These are phyloP conservation scores for Blumeria graminis DNA, from an alignment of 2,329 filamentous ascomycete genomes.

Conservation along the genomic window DNA sequence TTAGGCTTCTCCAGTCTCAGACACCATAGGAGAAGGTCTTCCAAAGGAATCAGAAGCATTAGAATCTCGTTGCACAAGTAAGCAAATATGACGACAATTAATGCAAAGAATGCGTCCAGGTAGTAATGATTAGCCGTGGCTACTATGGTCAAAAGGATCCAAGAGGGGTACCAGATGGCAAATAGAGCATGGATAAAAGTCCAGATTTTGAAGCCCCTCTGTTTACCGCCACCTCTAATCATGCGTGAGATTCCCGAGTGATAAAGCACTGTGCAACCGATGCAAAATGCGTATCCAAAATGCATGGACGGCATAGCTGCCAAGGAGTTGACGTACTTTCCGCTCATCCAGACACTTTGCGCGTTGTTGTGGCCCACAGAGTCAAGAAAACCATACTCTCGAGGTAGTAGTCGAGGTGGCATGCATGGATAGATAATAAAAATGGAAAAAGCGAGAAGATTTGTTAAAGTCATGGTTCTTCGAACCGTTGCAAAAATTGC, in stretches of 20 bases:
- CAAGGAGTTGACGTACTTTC: constrained; percentile 25
- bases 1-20: constrained; percentile 25
- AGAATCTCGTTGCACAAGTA: constrained; percentile 25
- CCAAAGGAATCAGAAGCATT: constrained; percentile 23
- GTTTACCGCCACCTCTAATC: constrained; percentile 18
- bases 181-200: constrained; percentile 20
- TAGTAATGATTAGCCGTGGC: constrained; percentile 31
- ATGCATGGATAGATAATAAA: constrained; percentile 28
- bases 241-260: constrained; percentile 23
- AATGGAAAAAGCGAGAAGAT: constrained; percentile 26
- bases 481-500: constrained; percentile 21
- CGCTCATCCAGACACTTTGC: constrained; percentile 25
- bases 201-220: constrained; percentile 20
- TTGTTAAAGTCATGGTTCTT: constrained; percentile 26
- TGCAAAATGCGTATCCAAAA: constrained; percentile 29
- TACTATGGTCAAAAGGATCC: constrained; percentile 25
- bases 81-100: constrained; percentile 21
- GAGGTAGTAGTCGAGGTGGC: constrained; percentile 25
- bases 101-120: constrained; percentile 24
- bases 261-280: constrained; percentile 26
- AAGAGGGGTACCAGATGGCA: constrained; percentile 21
- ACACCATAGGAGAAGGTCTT: constrained; percentile 23
- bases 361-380: constrained; percentile 24
- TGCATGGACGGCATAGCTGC: constrained; percentile 29
- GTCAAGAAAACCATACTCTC: constrained; percentile 24